A percentile compares a stretch with the other conserved stretches of the same genome.
These are phyloP conservation scores for Aspergillus tamarii DNA, from an alignment of 2,329 filamentous ascomycete genomes.

Conservation along the genomic window DNA sequence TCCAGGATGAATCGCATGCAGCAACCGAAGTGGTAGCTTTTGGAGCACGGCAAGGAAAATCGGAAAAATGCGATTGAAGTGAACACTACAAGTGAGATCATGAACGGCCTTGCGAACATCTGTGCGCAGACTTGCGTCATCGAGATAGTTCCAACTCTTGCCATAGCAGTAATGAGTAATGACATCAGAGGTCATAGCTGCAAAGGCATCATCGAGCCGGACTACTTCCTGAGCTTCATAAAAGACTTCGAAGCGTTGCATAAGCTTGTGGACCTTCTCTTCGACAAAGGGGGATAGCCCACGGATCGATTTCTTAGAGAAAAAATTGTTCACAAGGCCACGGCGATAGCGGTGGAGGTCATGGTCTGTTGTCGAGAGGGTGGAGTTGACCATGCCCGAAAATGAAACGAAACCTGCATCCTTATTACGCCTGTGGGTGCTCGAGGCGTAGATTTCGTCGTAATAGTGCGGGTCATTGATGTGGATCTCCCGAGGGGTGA, in stretches of 20 bases:
- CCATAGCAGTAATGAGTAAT: constrained; percentile 44
- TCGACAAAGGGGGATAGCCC: constrained; percentile 41
- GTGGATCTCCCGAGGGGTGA: constrained; percentile 43
- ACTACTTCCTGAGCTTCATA: constrained; percentile 11
- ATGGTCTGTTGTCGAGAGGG: constrained; percentile 41
- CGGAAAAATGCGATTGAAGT: constrained; percentile 26
- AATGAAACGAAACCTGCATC: constrained; percentile 17
- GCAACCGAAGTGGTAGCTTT: constrained; percentile 15
- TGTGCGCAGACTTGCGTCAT: constrained; percentile 29
- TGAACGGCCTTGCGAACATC: constrained; percentile 24
- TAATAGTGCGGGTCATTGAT: constrained; percentile 39
- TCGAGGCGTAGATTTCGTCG: constrained; percentile 35
- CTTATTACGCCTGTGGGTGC: constrained; percentile 28
- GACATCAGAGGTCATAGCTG: constrained; percentile 39
- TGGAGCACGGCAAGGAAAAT: constrained; percentile 12
- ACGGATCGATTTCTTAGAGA: constrained; percentile 44
- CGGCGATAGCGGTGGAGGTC: constrained; percentile 48
- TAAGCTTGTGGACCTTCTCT: constrained; percentile 25
- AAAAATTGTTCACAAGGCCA: constrained; percentile 47
- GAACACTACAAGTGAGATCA: constrained; percentile 29
- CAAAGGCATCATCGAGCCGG: constrained; percentile 22
- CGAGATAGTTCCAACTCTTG: constrained; percentile 35
- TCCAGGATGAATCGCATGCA: constrained; percentile 14
- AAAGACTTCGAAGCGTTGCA: constrained; percentile 18
- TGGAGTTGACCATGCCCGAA: constrained; percentile 18